phyloP scores from a whole-genome alignment of 257 asterid genomes.

The Eustoma russellianum region DNA sequence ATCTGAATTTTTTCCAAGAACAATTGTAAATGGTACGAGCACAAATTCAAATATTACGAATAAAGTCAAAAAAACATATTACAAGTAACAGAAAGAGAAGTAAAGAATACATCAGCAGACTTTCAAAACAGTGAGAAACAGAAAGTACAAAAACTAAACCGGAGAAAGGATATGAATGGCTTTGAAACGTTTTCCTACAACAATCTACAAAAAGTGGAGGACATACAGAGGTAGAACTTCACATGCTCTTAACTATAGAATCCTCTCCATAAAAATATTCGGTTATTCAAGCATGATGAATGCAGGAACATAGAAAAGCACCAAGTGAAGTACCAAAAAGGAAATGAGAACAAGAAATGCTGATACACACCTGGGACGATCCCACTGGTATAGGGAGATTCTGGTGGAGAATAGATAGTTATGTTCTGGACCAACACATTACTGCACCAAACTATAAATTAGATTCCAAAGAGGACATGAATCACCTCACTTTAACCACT shows the following conservation, averaged over 20 bases:
- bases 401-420: conserved; percentile 62
- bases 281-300: too few relatives aligned
- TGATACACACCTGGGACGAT: conserved; percentile 72
- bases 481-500: neutral
- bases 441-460: conserved; percentile 37
- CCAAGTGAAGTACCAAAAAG: too few relatives aligned
- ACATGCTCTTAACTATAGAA: too few relatives aligned
- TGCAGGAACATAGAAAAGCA: too few relatives aligned
- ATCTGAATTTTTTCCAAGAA: conserved; percentile 38
- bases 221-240: too few relatives aligned
- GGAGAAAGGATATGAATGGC: too few relatives aligned
- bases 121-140: too few relatives aligned
- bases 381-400: conserved; percentile 78
- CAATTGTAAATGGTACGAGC: neutral
- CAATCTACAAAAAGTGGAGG: too few relatives aligned
- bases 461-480: conserved; percentile 2
- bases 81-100: neutral
- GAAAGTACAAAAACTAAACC: too few relatives aligned
- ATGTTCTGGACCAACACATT: conserved; percentile 83
- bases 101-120: neutral
- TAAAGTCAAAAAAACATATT: too few relatives aligned
- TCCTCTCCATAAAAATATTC: too few relatives aligned
- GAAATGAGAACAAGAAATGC: neutral
- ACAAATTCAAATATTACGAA: neutral
- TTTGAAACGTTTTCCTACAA: too few relatives aligned